Evolutionary conservation across 1,284 basidiomycete genomes (phyloP).

Genomic region (Marasmius tenuissimus): DNA sequence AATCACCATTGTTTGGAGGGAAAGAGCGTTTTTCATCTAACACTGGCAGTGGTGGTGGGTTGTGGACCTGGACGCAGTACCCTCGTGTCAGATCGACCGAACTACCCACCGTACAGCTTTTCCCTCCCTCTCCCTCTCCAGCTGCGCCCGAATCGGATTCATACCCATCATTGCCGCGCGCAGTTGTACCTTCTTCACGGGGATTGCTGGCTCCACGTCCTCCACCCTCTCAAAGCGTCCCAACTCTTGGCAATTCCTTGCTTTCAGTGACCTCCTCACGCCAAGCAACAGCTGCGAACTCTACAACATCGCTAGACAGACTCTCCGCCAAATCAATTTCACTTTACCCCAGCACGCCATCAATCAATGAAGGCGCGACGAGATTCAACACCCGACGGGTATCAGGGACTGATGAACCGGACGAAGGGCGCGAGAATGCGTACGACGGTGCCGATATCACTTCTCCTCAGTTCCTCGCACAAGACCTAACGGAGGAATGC

Average conservation of each 20-base stretch:
- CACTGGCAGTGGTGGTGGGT: conserved; percentile 37
- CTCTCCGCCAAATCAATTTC: conserved; percentile 54
- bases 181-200: not conserved
- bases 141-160: not conserved
- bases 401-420: too few species aligned
- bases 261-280: conserved; percentile 20
- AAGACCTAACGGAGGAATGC: conserved; percentile 26
- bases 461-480: conserved; percentile 37
- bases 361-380: conserved; percentile 19
- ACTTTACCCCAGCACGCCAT: conserved; percentile 49
- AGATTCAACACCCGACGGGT: conserved; percentile 35
- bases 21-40: conserved; percentile 60
- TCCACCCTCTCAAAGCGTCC: conserved; percentile 14
- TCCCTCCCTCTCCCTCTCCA: not conserved
- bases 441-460: conserved; percentile 55
- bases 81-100: conserved; percentile 34
- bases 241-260: conserved; percentile 5
- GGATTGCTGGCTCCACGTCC: conserved; percentile 6
- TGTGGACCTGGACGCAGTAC: conserved; percentile 67
- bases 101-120: not conserved
- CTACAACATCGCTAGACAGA: conserved; percentile 77
- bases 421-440: conserved; percentile 31
- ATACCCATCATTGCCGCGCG: not conserved
- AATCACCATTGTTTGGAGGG: conserved; percentile 74
- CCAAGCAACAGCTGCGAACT: conserved; percentile 32